phyloP scores from a whole-genome alignment of 2,329 filamentous ascomycete species.

The Plenodomus lindquistii region DNA sequence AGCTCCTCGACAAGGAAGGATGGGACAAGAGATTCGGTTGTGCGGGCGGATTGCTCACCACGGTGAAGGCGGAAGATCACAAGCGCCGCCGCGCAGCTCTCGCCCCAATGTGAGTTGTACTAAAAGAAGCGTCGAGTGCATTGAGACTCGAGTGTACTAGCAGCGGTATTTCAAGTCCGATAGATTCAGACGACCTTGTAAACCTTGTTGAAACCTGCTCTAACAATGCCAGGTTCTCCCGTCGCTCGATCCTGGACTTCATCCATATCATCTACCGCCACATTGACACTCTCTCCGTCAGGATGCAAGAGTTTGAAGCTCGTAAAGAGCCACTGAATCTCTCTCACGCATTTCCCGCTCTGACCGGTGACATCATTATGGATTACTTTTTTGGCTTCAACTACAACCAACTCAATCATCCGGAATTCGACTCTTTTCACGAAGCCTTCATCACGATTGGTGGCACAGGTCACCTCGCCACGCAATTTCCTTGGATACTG shows the following conservation, averaged over 20 bases:
- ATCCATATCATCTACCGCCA: slow-evolving; percentile 44
- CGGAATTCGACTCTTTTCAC: slow-evolving; percentile 41
- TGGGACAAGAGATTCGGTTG: slow-evolving; percentile 41
- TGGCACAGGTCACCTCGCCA: slow-evolving; percentile 36
- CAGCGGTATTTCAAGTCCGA: neutral
- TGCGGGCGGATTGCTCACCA: slow-evolving; percentile 32
- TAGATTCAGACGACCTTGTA: neutral
- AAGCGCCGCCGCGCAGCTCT: slow-evolving; percentile 38
- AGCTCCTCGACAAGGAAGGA: slow-evolving; percentile 39
- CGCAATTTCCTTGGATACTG: slow-evolving; percentile 37
- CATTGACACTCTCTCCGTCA: slow-evolving; percentile 33
- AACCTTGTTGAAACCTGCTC: neutral
- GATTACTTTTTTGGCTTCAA: slow-evolving; percentile 48
- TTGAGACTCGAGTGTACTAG: neutral
- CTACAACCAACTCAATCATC: slow-evolving; percentile 36
- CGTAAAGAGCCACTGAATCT: slow-evolving; percentile 37
- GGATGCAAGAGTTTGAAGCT: slow-evolving; percentile 36
- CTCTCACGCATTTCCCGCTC: slow-evolving; percentile 43
- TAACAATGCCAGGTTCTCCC: slow-evolving; percentile 37
- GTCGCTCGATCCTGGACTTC: slow-evolving; percentile 39
- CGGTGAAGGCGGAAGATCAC: slow-evolving; percentile 32
- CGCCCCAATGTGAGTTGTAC: slow-evolving; percentile 32
- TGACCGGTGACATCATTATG: slow-evolving; percentile 53
- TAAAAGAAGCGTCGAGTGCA: too few relatives aligned
- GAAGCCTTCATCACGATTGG: slow-evolving; percentile 40